Conservation (phyloP, 208 protist species). For the Acanthamoeba sp. region DNA sequence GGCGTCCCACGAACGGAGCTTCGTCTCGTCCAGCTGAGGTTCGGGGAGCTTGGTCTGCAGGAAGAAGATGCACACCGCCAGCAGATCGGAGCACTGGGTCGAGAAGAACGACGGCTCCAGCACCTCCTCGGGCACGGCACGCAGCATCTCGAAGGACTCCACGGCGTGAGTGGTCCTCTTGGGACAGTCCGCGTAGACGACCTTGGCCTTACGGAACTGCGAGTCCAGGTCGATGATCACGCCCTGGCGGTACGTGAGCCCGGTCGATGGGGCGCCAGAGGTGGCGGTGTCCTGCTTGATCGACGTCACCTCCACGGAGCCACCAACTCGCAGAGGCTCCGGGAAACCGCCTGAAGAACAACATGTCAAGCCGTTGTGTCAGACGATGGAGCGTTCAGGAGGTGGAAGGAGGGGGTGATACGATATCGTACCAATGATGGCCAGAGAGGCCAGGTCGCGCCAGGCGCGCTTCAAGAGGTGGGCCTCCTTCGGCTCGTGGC, state of each 20-base stretch:
- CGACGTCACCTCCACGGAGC: conserved; percentile 44
- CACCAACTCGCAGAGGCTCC: conserved; percentile 47
- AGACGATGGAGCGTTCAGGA: not conserved
- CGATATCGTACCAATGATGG: conserved; percentile 8
- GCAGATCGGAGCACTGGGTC: not conserved
- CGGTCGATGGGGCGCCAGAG: not conserved
- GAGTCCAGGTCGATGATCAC: conserved; percentile 21
- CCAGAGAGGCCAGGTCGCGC: conserved; percentile 35
- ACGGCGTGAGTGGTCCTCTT: not conserved
- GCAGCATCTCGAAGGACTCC: not conserved
- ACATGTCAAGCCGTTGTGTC: no score
- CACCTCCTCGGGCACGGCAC: conserved; percentile 24
- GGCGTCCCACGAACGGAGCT: conserved; percentile 18
- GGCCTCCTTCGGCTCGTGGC: conserved; percentile 51
- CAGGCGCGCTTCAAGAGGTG: not conserved
- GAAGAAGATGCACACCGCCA: conserved; percentile 36
- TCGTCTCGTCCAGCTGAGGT: not conserved
- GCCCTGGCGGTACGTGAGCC: conserved; percentile 3
- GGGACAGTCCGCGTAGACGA: conserved; percentile 38
- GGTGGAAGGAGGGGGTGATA: no score
- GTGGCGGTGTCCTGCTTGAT: not conserved
- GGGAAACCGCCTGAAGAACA: conserved; percentile 20
- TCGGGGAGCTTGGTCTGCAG: not conserved
- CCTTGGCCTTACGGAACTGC: conserved; percentile 52
- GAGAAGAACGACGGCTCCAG: not conserved